Conservation (phyloP, 2,329 filamentous ascomycete genomes). For the Scedosporium minutisporum region DNA sequence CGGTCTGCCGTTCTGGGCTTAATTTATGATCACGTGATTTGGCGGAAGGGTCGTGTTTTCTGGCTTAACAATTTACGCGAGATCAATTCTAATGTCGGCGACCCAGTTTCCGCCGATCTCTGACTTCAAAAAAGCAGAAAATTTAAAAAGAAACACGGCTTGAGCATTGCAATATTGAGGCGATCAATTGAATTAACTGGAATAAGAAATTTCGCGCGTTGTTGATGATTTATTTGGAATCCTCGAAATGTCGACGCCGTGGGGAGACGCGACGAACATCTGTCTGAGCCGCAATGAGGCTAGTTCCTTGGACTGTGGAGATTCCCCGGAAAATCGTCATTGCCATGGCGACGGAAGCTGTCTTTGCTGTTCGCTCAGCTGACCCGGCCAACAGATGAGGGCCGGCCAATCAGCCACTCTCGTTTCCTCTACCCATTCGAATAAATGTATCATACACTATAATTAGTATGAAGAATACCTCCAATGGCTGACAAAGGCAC, state of each 20-base stretch:
- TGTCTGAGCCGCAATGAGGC: not conserved
- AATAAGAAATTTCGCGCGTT: not conserved
- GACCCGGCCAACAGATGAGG: not conserved
- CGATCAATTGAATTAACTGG: not conserved
- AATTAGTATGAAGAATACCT: too few species aligned
- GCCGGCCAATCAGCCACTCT: not conserved
- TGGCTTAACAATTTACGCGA: not conserved
- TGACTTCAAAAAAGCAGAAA: not conserved
- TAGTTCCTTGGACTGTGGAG: not conserved
- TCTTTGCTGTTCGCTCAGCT: too few species aligned
- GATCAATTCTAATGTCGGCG: not conserved
- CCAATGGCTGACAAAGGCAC: too few species aligned
- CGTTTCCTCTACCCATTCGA: not conserved
- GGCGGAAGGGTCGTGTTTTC: not conserved
- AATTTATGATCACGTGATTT: not conserved
- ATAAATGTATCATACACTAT: too few species aligned
- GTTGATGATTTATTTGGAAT: not conserved
- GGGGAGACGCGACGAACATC: slow-evolving; percentile 2
- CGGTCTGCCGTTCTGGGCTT: not conserved
- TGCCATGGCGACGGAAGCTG: slow-evolving; percentile 1
- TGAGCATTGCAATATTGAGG: not conserved
- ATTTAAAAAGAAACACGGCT: not conserved
- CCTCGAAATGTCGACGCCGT: not conserved
- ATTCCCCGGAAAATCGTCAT: slow-evolving; percentile 4
- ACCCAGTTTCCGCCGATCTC: not conserved